Conservation (phyloP, 129 eudicot genomes). For the Cynara cardunculus region DNA sequence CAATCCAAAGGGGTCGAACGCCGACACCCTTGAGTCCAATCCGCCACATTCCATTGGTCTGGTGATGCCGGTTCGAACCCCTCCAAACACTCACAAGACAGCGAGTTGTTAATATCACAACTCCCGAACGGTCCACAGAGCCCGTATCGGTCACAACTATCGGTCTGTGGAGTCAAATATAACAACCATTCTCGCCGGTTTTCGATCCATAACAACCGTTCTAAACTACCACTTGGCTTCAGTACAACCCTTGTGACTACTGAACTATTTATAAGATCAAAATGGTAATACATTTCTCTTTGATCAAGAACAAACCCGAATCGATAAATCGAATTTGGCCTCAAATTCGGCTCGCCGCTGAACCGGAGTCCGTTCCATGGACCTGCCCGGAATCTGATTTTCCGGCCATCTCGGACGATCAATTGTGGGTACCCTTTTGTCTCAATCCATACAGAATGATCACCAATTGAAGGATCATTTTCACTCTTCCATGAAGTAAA, state of each 20-base stretch:
- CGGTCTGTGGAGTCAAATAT: conserved; percentile 23
- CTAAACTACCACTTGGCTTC: conserved; percentile 23
- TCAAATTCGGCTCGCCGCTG: conserved; percentile 34
- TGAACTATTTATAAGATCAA: conserved; percentile 21
- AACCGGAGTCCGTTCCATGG: conserved; percentile 58
- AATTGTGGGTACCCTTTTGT: conserved; percentile 39
- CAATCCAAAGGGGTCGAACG: conserved; percentile 31
- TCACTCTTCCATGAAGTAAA: conserved; percentile 42
- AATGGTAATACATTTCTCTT: conserved; percentile 31
- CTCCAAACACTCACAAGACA: conserved; percentile 34
- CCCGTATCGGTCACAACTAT: conserved; percentile 36
- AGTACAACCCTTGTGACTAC: conserved; percentile 30
- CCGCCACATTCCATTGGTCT: conserved; percentile 32
- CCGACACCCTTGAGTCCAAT: conserved; percentile 43
- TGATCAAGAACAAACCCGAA: conserved; percentile 29
- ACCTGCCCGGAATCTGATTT: conserved; percentile 27
- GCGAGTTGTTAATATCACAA: conserved; percentile 35
- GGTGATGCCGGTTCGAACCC: conserved; percentile 30
- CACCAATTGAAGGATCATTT: conserved; percentile 45
- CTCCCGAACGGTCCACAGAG: conserved; percentile 35
- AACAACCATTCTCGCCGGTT: conserved; percentile 29
- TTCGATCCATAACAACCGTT: conserved; percentile 29
- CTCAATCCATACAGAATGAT: conserved; percentile 27
- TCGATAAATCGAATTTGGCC: conserved; percentile 11
- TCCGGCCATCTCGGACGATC: conserved; percentile 13